A percentile compares a stretch with the other conserved stretches of the same genome.
Conservation (phyloP, 352 stramenopile species). For the Thraustochytrium sp. region DNA sequence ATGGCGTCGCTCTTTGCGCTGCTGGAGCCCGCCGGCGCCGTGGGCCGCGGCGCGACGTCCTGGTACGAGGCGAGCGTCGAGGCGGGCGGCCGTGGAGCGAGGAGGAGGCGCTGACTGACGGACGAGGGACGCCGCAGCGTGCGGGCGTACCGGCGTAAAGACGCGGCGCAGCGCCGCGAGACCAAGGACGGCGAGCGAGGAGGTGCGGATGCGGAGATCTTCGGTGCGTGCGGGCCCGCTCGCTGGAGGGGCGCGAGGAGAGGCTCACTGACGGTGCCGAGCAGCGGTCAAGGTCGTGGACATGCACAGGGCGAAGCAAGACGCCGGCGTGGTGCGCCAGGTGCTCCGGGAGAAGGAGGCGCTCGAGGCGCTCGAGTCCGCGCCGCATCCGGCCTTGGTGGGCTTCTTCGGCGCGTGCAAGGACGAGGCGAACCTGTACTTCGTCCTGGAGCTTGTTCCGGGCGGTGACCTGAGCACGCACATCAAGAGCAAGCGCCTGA, state of each 20-base stretch:
- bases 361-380: not conserved
- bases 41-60: slow-evolving; percentile 1
- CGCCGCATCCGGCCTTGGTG: not conserved
- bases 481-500: not conserved
- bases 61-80: not conserved
- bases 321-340: not conserved
- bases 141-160: no score
- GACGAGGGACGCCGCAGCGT: no score
- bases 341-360: slow-evolving; percentile 16
- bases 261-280: not conserved
- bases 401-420: slow-evolving; percentile 3
- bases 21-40: not conserved
- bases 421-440: not conserved
- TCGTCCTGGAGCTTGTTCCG: not conserved
- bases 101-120: no score
- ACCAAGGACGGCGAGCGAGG: no score
- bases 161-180: no score
- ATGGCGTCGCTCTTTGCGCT: not conserved
- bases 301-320: not conserved
- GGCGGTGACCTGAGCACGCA: not conserved
- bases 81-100: not conserved
- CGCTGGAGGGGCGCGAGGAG: no score
- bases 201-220: no score
- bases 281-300: not conserved
- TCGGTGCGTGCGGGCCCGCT: no score